Evolutionary conservation across 1,284 basidiomycete species (phyloP), one percentile per base, ranked within the genome.

Genomic region (Lentinus polychrous): DNA sequence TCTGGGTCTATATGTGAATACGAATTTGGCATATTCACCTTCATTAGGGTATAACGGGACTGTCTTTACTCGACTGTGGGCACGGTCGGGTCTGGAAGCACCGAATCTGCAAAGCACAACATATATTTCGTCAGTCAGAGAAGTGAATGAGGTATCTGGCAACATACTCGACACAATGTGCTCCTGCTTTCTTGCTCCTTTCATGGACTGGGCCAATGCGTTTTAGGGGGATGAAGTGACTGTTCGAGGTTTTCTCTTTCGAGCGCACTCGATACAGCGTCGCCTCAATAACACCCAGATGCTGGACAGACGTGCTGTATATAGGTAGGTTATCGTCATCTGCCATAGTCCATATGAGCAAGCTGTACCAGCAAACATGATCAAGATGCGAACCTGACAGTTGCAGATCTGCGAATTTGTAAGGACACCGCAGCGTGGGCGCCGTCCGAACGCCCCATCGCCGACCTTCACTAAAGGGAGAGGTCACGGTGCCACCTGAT

Each of bases 91-190:
- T 27, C 15, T 18, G 3, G 45, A 14, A 12, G 27, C 12, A 31
- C 45, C 45, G 12, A 46, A 36, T 12, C 45, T 46, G 27, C 10
- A 10, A 27, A 27, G 5, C 27, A 14, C 4, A 10, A 45, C 5
- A 35, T 17, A 15, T 8, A 33, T 45, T 12, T 3, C n/a, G 22
- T 34, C 8, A 40, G 3, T 23, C n/a, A 27, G 27, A 4, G 10
- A 27, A 27, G 10, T 10, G 10, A 10, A 27, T 10, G 27, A 3
- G 20, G 15, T 18, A 23, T 7, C n/a, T 11, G 12, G n/a, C n/a
- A n/a, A 43, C 49, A 42, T 24, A 51, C 49, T 45, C 18, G 12
- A 51, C 41, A 38, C 49, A 51, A 39, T 51, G 49, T 6, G 38
- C 37, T 14, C 49, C 49, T 5, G 45, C 45, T 18, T 51, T 51